Evolutionary conservation across 2,329 filamentous ascomycete genomes (phyloP).

Genomic region (Fusarium papillatum): DNA sequence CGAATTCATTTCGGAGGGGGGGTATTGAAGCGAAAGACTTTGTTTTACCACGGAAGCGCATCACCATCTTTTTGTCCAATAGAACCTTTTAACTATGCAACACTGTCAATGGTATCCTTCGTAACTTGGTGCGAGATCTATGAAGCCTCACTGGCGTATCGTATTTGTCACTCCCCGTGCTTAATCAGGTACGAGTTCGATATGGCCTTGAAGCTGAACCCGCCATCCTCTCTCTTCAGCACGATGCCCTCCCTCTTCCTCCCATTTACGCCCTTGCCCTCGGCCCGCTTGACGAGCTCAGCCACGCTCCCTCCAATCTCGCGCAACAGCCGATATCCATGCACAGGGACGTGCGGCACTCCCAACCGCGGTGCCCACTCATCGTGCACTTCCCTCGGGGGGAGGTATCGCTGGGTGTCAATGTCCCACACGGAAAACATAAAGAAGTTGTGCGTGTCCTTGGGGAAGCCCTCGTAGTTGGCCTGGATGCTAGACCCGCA

Average conservation of each 20-base stretch:
- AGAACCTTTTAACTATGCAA: conserved; percentile 46
- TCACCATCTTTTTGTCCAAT: conserved; percentile 45
- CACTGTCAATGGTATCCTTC: conserved; percentile 42
- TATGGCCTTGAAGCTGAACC: conserved; percentile 43
- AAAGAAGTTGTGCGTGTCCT: conserved; percentile 46
- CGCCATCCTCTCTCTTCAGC: conserved; percentile 36
- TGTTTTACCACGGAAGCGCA: conserved; percentile 45
- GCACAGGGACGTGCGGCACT: conserved; percentile 50
- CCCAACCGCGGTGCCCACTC: conserved; percentile 42
- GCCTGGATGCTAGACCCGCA: conserved; percentile 40
- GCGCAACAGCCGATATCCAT: conserved; percentile 31
- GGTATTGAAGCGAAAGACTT: conserved; percentile 39
- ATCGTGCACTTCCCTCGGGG: conserved; percentile 44
- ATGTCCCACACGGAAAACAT: conserved; percentile 51
- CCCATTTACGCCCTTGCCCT: conserved; percentile 39
- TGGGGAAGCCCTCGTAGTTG: conserved; percentile 40
- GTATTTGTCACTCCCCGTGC: conserved; percentile 34
- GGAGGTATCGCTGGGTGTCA: conserved; percentile 42
- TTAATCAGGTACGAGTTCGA: conserved; percentile 45
- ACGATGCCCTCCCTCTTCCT: conserved; percentile 42
- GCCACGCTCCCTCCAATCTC: conserved; percentile 23
- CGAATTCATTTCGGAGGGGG: conserved; percentile 27
- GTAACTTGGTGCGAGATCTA: conserved; percentile 34
- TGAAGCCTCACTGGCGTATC: no score
- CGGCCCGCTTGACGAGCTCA: conserved; percentile 36